phyloP scores from a whole-genome alignment of 2,329 filamentous ascomycete species.

The Stagonosporopsis vannaccii region DNA sequence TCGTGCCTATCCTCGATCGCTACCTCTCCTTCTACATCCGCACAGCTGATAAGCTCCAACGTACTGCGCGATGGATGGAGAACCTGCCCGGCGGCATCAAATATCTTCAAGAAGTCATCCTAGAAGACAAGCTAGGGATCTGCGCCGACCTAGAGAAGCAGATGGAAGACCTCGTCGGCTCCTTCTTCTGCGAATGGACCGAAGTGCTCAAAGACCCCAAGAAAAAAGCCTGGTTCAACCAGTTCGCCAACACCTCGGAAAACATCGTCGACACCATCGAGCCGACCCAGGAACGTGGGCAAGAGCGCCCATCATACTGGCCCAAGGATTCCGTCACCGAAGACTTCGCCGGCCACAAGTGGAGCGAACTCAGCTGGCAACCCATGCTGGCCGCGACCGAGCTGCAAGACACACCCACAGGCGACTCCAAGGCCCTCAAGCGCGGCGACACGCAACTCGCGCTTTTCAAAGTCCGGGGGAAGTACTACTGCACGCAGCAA shows the following conservation, averaged over 20 bases:
- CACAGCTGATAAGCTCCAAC: slow-evolving; percentile 87
- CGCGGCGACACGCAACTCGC: slow-evolving; percentile 88
- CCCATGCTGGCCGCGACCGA: slow-evolving; percentile 75
- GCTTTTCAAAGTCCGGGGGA: slow-evolving; percentile 81
- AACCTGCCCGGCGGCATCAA: slow-evolving; percentile 81
- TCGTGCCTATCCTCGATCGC: slow-evolving; percentile 83
- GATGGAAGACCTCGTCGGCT: slow-evolving; percentile 84
- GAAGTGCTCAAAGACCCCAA: slow-evolving; percentile 76
- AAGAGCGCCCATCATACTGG: slow-evolving; percentile 80
- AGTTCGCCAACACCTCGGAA: slow-evolving; percentile 86
- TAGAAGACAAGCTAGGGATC: slow-evolving; percentile 87
- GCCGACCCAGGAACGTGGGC: slow-evolving; percentile 73
- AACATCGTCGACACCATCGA: slow-evolving; percentile 71
- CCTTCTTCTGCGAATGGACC: slow-evolving; percentile 92
- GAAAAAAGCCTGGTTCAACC: slow-evolving; percentile 73
- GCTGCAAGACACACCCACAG: slow-evolving; percentile 74
- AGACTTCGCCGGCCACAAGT: slow-evolving; percentile 74
- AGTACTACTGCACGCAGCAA: slow-evolving; percentile 86
- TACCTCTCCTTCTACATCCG: slow-evolving; percentile 95
- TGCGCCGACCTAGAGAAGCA: slow-evolving; percentile 83
- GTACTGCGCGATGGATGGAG: slow-evolving; percentile 89
- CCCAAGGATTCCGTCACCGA: slow-evolving; percentile 69
- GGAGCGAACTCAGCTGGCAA: slow-evolving; percentile 78
- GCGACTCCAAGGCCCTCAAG: slow-evolving; percentile 79
- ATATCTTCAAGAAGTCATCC: slow-evolving; percentile 81